Base-by-base conservation (phyloP, 2,329 filamentous ascomycete genomes). In the Pezicula neosporulosa region DNA sequence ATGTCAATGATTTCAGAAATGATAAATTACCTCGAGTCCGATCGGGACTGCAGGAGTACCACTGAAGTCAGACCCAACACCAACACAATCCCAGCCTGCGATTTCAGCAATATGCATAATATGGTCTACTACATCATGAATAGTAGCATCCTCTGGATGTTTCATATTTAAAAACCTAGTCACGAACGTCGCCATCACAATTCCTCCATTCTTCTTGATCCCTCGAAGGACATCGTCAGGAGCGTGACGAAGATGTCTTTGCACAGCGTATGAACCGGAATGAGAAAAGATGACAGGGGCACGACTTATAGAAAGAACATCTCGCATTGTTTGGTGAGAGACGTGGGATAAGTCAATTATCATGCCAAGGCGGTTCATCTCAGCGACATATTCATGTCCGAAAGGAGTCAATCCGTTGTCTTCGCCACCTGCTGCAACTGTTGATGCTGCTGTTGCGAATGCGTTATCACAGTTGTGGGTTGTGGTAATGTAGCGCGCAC, bases 331-430 rank as follows among this genome's bases (percentile, higher is more conserved):
- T 50, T 82, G 77, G 30, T 73, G 69, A 50, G 76, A 81, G n/a
- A 83, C 80, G 61, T 87, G 85, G 8, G 79, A 73, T 38, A 87
- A 74, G 61, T 87, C 85, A 28, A 87, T 77, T 4, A 87, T 75
- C 80, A 87, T 86, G 2, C 84, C 84, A 0, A 87, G 68, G 3
- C 83, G 72, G 61, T 87, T 87, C 83, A 87, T 87, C 64, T 87
- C 84, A 13, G 69, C 70, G 27, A 87, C 72, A 2, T 86, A 66
- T 4, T 72, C 67, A 41, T 74, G 72, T 1, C 84, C 84, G 3
- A 73, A 76, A 1, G 70, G 61, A 46, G 77, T 82, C 8, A 87
- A 70, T 5, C 84, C 83, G 15, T 69, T 63, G 30, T 58, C 56
- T 27, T 50, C 37, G n/a, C 57, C 60, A 30, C 50, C 54, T 6